Percentiles rank a stretch among this genome's conserved stretches.
Conservation (phyloP, 225 moss, liverwort and hornwort genomes). For the Straminergon stramineum region DNA sequence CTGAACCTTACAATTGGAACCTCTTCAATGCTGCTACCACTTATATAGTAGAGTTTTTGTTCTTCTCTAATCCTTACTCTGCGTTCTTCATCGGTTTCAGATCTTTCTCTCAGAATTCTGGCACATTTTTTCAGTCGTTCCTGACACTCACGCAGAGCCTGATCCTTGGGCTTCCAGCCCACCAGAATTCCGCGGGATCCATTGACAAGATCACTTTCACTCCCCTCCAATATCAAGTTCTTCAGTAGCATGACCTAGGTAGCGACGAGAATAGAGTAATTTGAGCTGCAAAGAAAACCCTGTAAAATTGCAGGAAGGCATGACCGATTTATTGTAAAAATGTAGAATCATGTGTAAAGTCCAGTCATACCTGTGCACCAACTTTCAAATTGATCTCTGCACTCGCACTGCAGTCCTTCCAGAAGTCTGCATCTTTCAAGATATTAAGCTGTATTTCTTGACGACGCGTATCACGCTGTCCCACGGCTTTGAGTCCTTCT, state of each 20-base stretch:
- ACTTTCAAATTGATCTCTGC: conserved; percentile 40
- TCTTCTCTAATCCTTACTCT: background rate
- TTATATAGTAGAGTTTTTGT: conserved; percentile 2
- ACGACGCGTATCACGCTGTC: background rate
- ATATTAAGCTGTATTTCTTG: conserved; percentile 21
- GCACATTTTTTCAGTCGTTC: background rate
- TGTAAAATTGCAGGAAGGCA: background rate
- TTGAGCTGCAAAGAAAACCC: background rate
- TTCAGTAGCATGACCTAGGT: conserved; percentile 64
- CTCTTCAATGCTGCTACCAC: conserved; percentile 11
- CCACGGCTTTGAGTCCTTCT: conserved; percentile 20
- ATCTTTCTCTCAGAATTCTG: background rate
- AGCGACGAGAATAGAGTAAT: background rate
- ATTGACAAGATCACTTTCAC: conserved; percentile 43
- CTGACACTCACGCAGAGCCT: conserved; percentile 12
- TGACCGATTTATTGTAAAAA: background rate
- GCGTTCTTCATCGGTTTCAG: conserved; percentile 12
- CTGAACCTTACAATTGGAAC: conserved; percentile 63
- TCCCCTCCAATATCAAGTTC: conserved; percentile 52
- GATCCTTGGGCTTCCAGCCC: conserved; percentile 48
- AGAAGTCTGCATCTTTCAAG: conserved; percentile 37
- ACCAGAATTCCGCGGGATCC: conserved; percentile 78
- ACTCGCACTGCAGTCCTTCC: conserved; percentile 47
- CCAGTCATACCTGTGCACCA: conserved; percentile 59
- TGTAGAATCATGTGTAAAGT: background rate